phyloP scores from a whole-genome alignment of 495 filamentous ascomycete genomes.

The Hyaloscypha finlandica region DNA sequence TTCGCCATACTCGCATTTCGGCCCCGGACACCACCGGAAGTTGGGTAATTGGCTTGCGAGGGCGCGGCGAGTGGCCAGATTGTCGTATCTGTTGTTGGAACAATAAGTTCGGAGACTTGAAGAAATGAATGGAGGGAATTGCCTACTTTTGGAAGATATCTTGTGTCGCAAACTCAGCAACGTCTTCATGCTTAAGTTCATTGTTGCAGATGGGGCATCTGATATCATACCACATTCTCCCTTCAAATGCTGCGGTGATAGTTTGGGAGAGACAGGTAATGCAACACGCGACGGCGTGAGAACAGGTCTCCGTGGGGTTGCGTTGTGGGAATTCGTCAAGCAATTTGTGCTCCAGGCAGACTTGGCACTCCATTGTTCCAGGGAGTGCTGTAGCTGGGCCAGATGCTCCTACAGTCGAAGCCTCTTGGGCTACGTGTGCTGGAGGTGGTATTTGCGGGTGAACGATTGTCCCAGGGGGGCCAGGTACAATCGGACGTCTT shows the following conservation, averaged over 20 bases:
- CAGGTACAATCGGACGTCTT: neutral
- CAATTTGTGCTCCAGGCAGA: constrained; percentile 21
- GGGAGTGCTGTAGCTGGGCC: constrained; percentile 8
- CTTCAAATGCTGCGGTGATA: constrained; percentile 11
- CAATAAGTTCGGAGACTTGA: neutral
- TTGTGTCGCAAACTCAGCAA: constrained; percentile 16
- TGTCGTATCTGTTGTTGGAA: constrained; percentile 15
- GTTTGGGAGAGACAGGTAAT: constrained; percentile 8
- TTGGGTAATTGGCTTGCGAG: constrained; percentile 13
- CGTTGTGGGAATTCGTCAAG: constrained; percentile 9
- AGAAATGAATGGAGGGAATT: neutral
- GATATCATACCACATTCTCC: constrained; percentile 24
- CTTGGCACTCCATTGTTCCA: constrained; percentile 12
- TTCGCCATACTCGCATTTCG: constrained; percentile 19
- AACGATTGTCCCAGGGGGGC: no score
- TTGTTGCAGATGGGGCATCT: constrained; percentile 21
- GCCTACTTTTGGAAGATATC: constrained; percentile 22
- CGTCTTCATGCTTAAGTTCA: constrained; percentile 20
- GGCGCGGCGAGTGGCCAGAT: constrained; percentile 10
- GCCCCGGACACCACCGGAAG: constrained; percentile 25
- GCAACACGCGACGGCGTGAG: constrained; percentile 17
- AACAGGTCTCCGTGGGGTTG: constrained; percentile 10
- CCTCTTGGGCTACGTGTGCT: constrained; percentile 1
- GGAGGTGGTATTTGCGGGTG: neutral
- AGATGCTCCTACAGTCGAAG: neutral